Evolutionary conservation across 345 rosid species (phyloP).

Genomic region (Stellera chamaejasme): DNA sequence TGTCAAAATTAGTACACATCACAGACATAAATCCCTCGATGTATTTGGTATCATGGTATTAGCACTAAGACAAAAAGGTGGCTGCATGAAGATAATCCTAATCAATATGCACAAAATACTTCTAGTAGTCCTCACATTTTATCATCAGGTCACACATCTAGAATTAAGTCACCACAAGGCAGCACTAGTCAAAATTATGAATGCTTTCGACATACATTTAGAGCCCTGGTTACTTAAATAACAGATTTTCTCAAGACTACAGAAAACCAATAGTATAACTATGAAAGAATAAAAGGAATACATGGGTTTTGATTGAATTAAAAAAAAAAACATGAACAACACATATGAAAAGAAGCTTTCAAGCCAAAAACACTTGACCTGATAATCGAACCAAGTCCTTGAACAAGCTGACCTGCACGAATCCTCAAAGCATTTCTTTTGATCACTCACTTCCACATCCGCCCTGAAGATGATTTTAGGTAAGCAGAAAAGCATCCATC

Average conservation of each 20-base stretch:
- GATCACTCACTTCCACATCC: constrained; percentile 41
- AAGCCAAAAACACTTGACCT: constrained; percentile 14
- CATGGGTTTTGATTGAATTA: background rate
- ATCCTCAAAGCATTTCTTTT: constrained; percentile 45
- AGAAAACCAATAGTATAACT: no score
- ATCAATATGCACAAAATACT: no score
- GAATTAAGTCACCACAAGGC: no score
- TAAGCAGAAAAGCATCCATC: no score
- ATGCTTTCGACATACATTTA: background rate
- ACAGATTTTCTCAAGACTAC: no score
- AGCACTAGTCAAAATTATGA: background rate
- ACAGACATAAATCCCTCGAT: no score
- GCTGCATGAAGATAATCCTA: no score
- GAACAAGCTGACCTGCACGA: constrained; percentile 46
- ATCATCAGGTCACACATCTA: no score
- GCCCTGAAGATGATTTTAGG: constrained; percentile 25
- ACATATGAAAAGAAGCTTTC: background rate
- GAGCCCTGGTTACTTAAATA: background rate
- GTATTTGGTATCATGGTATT: no score
- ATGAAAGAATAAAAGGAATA: background rate
- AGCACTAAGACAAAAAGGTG: no score
- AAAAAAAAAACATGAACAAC: background rate
- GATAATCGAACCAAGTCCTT: constrained; percentile 40
- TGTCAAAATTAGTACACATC: no score
- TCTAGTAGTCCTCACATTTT: no score